Conservation (phyloP, 2,329 filamentous ascomycete species). For the Monosporascus sp. region DNA sequence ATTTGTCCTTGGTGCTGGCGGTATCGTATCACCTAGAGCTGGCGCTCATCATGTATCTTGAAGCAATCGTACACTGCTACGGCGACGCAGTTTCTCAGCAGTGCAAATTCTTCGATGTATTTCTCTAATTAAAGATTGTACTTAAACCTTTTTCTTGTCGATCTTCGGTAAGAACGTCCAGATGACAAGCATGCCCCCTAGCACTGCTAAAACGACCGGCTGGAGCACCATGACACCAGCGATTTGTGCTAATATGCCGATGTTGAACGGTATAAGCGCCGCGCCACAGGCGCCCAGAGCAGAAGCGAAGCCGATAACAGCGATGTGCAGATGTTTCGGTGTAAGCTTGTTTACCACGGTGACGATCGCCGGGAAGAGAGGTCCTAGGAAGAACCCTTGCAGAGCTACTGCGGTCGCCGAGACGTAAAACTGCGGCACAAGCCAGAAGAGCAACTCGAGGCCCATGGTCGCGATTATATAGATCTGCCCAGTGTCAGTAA, state of each 20-base stretch:
- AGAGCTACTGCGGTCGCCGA: slow-evolving; percentile 67
- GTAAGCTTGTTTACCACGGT: slow-evolving; percentile 65
- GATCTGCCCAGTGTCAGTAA: slow-evolving; percentile 22
- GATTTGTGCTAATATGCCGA: slow-evolving; percentile 59
- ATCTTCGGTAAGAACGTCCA: slow-evolving; percentile 29
- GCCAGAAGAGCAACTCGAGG: slow-evolving; percentile 73
- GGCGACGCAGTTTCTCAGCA: too few species aligned
- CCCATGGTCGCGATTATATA: slow-evolving; percentile 63
- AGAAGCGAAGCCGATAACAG: slow-evolving; percentile 70
- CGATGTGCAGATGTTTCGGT: slow-evolving; percentile 69
- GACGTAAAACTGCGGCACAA: slow-evolving; percentile 72
- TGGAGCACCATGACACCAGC: slow-evolving; percentile 53
- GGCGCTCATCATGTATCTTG: too few species aligned
- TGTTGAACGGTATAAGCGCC: slow-evolving; percentile 60
- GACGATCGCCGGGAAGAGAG: slow-evolving; percentile 69
- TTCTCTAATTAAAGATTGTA: too few species aligned
- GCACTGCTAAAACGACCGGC: slow-evolving; percentile 48
- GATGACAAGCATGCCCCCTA: slow-evolving; percentile 37
- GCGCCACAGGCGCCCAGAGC: slow-evolving; percentile 72
- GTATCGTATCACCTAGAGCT: too few species aligned
- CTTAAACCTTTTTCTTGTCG: too few species aligned
- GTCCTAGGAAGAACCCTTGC: slow-evolving; percentile 75
- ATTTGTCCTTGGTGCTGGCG: too few species aligned
- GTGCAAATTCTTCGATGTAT: too few species aligned
- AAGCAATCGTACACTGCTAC: too few species aligned